phyloP scores from a whole-genome alignment of 306 rosid species.

The Fragaria iinumae region DNA sequence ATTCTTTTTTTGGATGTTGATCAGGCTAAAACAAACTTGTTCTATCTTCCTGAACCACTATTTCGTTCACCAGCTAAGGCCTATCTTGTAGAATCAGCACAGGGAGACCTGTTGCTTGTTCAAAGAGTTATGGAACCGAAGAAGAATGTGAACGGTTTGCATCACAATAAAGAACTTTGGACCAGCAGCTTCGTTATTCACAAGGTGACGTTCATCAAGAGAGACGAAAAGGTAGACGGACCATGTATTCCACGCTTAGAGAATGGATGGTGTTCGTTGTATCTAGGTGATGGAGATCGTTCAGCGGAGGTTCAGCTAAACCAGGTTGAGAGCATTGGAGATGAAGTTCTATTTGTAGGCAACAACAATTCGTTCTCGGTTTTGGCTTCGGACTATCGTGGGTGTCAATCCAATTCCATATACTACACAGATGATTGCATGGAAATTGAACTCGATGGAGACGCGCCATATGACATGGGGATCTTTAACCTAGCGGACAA shows the following conservation, averaged over 20 bases:
- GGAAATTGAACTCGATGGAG: not conserved
- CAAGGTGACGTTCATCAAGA: not conserved
- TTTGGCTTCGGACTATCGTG: not conserved
- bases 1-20: not conserved
- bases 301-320: not conserved
- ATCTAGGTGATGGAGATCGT: not conserved
- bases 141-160: not conserved
- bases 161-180: not conserved
- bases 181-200: not conserved
- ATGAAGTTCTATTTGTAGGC: not conserved
- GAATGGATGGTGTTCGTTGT: no score
- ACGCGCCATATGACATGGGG: not conserved
- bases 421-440: not conserved
- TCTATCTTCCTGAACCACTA: no score
- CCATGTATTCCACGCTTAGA: not conserved
- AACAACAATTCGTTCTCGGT: not conserved
- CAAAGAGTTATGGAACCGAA: not conserved
- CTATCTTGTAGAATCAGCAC: not conserved
- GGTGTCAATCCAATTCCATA: not conserved
- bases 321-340: not conserved
- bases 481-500: not conserved
- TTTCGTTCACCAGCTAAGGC: not conserved
- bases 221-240: not conserved
- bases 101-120: not conserved
- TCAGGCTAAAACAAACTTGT: not conserved